phyloP scores from a whole-genome alignment of 345 rosid species.

The Citrus sp. region DNA sequence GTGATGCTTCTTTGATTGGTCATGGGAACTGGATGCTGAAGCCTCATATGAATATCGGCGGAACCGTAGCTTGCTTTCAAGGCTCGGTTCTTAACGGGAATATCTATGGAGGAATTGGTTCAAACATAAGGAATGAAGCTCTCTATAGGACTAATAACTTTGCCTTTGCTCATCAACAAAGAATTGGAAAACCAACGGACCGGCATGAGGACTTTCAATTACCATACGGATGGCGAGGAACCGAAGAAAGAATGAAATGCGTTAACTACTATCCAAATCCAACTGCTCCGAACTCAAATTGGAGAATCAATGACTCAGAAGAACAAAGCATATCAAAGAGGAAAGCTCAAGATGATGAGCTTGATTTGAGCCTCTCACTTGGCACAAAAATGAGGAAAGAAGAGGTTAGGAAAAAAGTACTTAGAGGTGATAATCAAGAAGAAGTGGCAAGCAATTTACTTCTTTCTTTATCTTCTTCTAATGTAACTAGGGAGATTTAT shows the following conservation, averaged over 20 bases:
- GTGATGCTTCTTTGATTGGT: constrained; percentile 7
- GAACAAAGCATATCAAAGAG: constrained; percentile 15
- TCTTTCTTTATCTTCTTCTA: constrained; percentile 28
- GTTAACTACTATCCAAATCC: background rate
- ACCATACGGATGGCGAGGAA: background rate
- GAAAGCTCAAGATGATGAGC: constrained; percentile 9
- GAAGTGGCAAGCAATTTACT: constrained; percentile 15
- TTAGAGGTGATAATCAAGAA: background rate
- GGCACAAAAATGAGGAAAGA: constrained; percentile 18
- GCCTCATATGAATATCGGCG: constrained; percentile 7
- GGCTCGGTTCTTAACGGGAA: constrained; percentile 1
- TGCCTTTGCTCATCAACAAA: background rate
- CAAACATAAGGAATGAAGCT: constrained; percentile 19
- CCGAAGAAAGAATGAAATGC: constrained; percentile 15
- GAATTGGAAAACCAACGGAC: constrained; percentile 4
- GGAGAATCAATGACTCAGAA: constrained; percentile 4
- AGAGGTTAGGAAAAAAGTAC: background rate
- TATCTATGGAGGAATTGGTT: background rate
- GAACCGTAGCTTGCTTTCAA: background rate
- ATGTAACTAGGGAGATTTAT: background rate
- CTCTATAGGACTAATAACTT: background rate
- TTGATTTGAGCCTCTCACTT: constrained; percentile 39
- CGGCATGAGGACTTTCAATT: background rate
- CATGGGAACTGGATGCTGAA: constrained; percentile 13
- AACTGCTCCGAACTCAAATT: background rate